A percentile compares a stretch with the other conserved stretches of the same genome.
phyloP scores from a whole-genome alignment of 2,329 filamentous ascomycete genomes.

The Rutstroemia sp. region DNA sequence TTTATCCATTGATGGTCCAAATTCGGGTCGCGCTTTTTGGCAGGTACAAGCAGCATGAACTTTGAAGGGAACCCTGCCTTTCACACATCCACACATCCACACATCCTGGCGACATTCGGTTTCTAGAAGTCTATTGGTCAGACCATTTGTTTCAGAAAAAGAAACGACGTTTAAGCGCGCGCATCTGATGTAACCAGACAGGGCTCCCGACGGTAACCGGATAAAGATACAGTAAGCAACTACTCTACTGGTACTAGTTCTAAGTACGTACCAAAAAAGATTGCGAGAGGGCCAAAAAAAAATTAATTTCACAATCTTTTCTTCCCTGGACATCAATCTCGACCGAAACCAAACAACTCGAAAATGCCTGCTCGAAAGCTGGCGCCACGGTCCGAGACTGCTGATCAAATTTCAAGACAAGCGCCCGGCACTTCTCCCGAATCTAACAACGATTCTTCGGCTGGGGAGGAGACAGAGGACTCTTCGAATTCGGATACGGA shows the following conservation, averaged over 20 bases:
- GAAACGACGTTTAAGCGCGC: not conserved
- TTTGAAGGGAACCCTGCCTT: not conserved
- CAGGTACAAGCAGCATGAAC: no score
- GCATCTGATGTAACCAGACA: not conserved
- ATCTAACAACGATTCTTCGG: constrained; percentile 4
- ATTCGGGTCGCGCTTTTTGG: no score
- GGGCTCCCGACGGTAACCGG: not conserved
- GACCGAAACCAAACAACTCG: not conserved
- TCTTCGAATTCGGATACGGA: constrained; percentile 8
- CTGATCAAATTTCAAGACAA: constrained; percentile 3
- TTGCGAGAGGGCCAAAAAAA: not conserved
- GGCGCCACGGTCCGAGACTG: not conserved
- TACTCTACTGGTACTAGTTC: not conserved
- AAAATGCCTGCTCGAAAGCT: constrained; percentile 2
- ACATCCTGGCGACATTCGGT: not conserved
- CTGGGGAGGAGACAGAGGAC: not conserved
- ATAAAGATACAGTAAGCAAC: constrained; percentile 9
- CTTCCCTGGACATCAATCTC: not conserved
- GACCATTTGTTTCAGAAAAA: not conserved
- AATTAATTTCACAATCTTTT: not conserved
- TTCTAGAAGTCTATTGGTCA: not conserved
- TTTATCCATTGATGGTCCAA: no score
- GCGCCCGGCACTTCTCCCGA: not conserved
- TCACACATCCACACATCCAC: not conserved
- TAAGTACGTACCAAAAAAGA: no score